Evolutionary conservation across 257 asterid genomes (phyloP).

Genomic region (Leptodermis oblonga): DNA sequence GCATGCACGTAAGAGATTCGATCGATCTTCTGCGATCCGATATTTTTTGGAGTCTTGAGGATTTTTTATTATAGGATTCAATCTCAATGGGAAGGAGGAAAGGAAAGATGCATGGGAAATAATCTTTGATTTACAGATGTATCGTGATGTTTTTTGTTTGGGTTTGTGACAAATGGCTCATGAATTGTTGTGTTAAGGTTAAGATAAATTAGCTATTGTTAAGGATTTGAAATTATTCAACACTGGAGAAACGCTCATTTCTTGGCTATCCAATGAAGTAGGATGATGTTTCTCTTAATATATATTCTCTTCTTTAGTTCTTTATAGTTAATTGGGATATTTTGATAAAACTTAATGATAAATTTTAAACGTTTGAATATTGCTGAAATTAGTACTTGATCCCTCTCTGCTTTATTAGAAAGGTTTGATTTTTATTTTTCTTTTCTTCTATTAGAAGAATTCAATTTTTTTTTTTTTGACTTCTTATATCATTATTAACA

Average conservation of each 20-base stretch:
- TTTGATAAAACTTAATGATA: no score
- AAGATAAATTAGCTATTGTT: background rate
- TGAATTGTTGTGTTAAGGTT: background rate
- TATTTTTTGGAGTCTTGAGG: no score
- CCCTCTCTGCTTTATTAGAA: no score
- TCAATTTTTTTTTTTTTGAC: no score
- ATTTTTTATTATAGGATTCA: background rate
- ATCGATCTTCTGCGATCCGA: background rate
- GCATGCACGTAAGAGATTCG: no score
- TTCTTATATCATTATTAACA: no score
- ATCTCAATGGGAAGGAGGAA: no score
- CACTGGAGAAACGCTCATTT: slow-evolving; percentile 15
- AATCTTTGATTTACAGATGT: background rate
- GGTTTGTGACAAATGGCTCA: background rate
- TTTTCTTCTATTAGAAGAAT: no score
- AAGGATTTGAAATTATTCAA: background rate
- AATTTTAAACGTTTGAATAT: no score
- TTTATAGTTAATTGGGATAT: no score
- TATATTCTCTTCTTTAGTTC: background rate
- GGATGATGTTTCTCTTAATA: background rate
- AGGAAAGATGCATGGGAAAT: background rate
- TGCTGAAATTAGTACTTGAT: no score
- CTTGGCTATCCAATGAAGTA: slow-evolving; percentile 13
- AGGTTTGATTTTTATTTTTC: no score
- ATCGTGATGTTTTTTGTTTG: background rate